Evolutionary conservation across 768 basidiomycete genomes (phyloP).

Genomic region (Pleurotus tuoliensis): DNA sequence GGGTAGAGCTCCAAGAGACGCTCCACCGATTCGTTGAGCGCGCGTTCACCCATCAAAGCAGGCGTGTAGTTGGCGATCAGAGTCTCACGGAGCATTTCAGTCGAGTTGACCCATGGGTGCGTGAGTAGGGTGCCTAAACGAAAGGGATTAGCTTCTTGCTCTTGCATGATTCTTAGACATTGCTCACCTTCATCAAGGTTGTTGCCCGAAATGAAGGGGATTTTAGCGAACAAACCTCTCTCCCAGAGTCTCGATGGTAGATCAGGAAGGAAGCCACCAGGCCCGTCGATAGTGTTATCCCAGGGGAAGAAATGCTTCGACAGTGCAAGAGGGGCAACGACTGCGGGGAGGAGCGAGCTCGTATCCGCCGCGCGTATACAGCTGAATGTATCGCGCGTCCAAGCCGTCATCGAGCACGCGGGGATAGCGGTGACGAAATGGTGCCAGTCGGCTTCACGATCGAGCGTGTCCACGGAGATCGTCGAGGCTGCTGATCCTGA

Average conservation of each 20-base stretch:
- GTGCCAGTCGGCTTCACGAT: slow-evolving; percentile 30
- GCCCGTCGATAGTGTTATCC: slow-evolving; percentile 38
- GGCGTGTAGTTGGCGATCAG: slow-evolving; percentile 23
- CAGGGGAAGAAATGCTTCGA: slow-evolving; percentile 24
- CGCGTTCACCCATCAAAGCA: slow-evolving; percentile 16
- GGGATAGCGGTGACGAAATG: slow-evolving; percentile 33
- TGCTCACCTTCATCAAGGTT: slow-evolving; percentile 44
- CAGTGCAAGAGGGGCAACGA: slow-evolving; percentile 8
- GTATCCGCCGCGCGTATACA: slow-evolving; percentile 22
- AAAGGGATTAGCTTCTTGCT: background rate
- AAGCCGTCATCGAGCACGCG: slow-evolving; percentile 24
- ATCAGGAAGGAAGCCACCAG: slow-evolving; percentile 34
- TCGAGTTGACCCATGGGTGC: slow-evolving; percentile 17
- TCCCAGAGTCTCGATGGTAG: slow-evolving; percentile 29
- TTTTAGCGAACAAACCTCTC: slow-evolving; percentile 19
- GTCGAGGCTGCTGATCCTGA: slow-evolving; percentile 32
- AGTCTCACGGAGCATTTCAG: slow-evolving; percentile 13
- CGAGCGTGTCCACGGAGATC: slow-evolving; percentile 21
- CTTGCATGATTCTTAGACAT: background rate
- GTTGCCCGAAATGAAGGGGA: slow-evolving; percentile 45
- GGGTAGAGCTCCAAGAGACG: slow-evolving; percentile 36
- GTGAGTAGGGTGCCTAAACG: slow-evolving; percentile 29
- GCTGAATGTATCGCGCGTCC: slow-evolving; percentile 27
- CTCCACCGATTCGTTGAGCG: slow-evolving; percentile 15
- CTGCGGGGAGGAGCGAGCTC: slow-evolving; percentile 13